These are phyloP conservation scores for Metschnikowia kofuensis DNA, from an alignment of 805 yeast species.

Conservation along the genomic window DNA sequence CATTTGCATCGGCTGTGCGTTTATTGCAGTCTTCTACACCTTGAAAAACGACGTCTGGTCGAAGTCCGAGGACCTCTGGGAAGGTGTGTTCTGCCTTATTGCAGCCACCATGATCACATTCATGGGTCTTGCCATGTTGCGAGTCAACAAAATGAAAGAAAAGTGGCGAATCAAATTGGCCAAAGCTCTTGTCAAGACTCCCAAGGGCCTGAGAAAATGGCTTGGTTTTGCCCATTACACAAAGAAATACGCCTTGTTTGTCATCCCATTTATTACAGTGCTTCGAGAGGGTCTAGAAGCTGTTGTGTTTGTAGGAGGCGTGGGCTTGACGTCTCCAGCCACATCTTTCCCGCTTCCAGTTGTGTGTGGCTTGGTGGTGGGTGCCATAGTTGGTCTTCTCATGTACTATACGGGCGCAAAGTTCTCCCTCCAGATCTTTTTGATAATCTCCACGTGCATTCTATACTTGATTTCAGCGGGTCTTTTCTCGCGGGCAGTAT, in stretches of 20 bases:
- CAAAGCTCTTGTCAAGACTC: slow-evolving; percentile 53
- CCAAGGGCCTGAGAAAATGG: slow-evolving; percentile 41
- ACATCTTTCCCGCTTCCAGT: slow-evolving; percentile 88
- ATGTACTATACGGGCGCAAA: slow-evolving; percentile 82
- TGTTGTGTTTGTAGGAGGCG: slow-evolving; percentile 45
- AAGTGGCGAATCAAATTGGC: slow-evolving; percentile 98
- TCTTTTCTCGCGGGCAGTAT: slow-evolving; percentile 86
- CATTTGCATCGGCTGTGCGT: slow-evolving; percentile 83
- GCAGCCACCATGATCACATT: slow-evolving; percentile 85
- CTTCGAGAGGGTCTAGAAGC: slow-evolving; percentile 86
- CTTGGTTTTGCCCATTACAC: slow-evolving; percentile 53
- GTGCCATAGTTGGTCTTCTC: slow-evolving; percentile 63
- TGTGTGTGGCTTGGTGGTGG: slow-evolving; percentile 78
- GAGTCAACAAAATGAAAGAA: slow-evolving; percentile 93
- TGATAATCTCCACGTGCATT: slow-evolving; percentile 83
- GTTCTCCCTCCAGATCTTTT: slow-evolving; percentile 78
- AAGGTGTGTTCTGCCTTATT: slow-evolving; percentile 88
- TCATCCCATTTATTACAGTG: slow-evolving; percentile 86
- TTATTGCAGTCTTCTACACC: slow-evolving; percentile 89
- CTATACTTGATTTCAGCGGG: slow-evolving; percentile 90
- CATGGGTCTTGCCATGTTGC: slow-evolving; percentile 96
- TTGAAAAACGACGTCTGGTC: slow-evolving; percentile 83
- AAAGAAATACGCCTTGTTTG: slow-evolving; percentile 81
- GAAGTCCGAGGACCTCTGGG: slow-evolving; percentile 90
- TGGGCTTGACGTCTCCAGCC: slow-evolving; percentile 30